Conservation (phyloP, 2,329 filamentous ascomycete species). For the Phaeoacremonium minimum region DNA sequence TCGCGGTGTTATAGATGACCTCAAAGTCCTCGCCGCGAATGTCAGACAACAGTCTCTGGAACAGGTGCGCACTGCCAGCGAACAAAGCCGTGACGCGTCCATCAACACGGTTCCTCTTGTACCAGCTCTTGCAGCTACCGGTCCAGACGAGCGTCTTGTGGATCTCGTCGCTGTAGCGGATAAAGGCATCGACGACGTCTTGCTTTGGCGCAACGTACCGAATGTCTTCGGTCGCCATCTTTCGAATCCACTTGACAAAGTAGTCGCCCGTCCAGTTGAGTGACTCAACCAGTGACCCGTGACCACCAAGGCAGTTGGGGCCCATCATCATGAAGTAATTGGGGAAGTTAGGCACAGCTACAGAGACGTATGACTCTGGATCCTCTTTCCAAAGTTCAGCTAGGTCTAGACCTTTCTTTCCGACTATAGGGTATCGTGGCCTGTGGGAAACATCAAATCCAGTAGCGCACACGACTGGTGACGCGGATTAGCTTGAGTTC, state of each 20-base stretch:
- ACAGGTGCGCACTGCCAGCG: slow-evolving; percentile 5
- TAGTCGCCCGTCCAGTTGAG: slow-evolving; percentile 5
- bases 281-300: slow-evolving; percentile 2
- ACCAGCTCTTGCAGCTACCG: slow-evolving; percentile 5
- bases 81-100: slow-evolving; percentile 7
- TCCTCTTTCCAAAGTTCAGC: slow-evolving; percentile 48
- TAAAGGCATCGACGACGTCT: slow-evolving; percentile 5
- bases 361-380: slow-evolving; percentile 62
- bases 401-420: slow-evolving; percentile 43
- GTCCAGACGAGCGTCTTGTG: slow-evolving; percentile 7
- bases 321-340: slow-evolving; percentile 44
- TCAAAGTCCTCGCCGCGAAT: slow-evolving; percentile 13
- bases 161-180: slow-evolving; percentile 4
- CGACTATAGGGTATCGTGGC: slow-evolving; percentile 54
- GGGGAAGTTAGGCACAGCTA: slow-evolving; percentile 58
- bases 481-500: too few relatives aligned
- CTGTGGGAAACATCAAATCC: slow-evolving; percentile 55
- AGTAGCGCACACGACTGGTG: slow-evolving; percentile 64
- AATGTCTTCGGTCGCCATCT: slow-evolving; percentile 7
- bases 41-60: slow-evolving; percentile 11
- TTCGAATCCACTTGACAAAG: slow-evolving; percentile 4
- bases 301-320: slow-evolving; percentile 3
- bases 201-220: slow-evolving; percentile 5
- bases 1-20: slow-evolving; percentile 8
- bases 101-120: slow-evolving; percentile 7